Percentiles rank a stretch among this genome's conserved stretches.
Conservation (phyloP, 208 protist genomes). For the Jaenimonas drosophilae region DNA sequence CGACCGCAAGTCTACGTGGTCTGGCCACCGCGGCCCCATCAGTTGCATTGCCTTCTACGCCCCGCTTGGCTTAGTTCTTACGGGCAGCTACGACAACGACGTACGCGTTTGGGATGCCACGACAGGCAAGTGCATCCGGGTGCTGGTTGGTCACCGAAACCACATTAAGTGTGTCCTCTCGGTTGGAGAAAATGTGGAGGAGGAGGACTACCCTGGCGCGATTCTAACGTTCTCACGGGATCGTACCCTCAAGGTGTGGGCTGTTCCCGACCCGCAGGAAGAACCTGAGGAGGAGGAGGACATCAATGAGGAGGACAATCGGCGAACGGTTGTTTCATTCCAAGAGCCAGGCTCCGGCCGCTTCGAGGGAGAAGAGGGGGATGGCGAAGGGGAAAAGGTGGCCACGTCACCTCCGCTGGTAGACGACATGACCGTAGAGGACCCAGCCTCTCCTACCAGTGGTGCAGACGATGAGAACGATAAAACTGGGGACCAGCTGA, state of each 20-base stretch:
- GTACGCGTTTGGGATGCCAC: conserved; percentile 61
- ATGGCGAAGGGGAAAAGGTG: neutral
- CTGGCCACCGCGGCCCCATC: conserved; percentile 44
- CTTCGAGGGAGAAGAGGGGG: neutral
- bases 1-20: conserved; percentile 36
- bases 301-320: conserved; percentile 2
- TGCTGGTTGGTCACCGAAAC: conserved; percentile 57
- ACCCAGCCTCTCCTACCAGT: neutral
- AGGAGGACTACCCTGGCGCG: conserved; percentile 15
- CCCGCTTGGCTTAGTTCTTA: conserved; percentile 27
- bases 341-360: conserved; percentile 14
- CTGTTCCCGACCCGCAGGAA: conserved; percentile 46
- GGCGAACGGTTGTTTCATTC: conserved; percentile 31
- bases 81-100: conserved; percentile 60
- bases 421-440: neutral
- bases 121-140: conserved; percentile 34
- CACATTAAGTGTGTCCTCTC: conserved; percentile 32
- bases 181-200: conserved; percentile 23
- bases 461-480: neutral
- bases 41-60: conserved; percentile 52
- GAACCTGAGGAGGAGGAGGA: conserved; percentile 17
- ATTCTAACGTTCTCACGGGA: conserved; percentile 55
- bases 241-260: conserved; percentile 55
- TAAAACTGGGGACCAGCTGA: neutral
- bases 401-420: conserved; percentile 2